phyloP scores from a whole-genome alignment of 1,284 basidiomycete genomes.

The Cronartium quercuum region DNA sequence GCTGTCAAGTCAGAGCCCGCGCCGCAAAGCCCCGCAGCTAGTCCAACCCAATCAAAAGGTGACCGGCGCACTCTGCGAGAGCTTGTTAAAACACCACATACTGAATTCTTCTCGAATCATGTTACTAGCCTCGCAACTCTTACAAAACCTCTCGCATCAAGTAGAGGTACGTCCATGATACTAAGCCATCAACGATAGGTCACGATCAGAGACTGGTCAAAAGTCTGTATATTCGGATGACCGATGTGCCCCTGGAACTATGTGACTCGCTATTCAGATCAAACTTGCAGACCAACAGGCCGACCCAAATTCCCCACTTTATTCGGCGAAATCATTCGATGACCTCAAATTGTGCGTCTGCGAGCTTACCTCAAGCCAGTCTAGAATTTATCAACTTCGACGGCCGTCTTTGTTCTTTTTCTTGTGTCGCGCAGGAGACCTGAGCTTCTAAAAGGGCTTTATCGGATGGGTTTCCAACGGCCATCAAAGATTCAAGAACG shows the following conservation, averaged over 20 bases:
- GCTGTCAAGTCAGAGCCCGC: too few species aligned
- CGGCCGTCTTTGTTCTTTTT: conserved; percentile 3
- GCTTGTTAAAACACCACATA: too few species aligned
- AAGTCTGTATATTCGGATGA: background rate
- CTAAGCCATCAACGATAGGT: background rate
- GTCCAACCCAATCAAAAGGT: background rate
- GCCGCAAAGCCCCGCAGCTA: background rate
- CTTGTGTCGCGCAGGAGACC: conserved; percentile 53
- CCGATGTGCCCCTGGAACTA: background rate
- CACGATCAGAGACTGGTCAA: background rate
- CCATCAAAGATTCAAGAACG: conserved; percentile 99
- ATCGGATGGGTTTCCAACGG: conserved; percentile 91
- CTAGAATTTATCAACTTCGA: background rate
- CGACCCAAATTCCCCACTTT: conserved; percentile 91
- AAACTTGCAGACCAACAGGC: conserved; percentile 95
- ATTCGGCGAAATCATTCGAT: conserved; percentile 89
- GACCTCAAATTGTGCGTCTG: conserved; percentile 90
- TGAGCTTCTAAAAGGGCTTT: conserved; percentile 91
- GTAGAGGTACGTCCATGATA: conserved; percentile 18
- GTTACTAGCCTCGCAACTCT: conserved; percentile 27
- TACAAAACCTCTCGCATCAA: conserved; percentile 37
- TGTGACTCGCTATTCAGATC: conserved; percentile 58
- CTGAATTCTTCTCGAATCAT: background rate
- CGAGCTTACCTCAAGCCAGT: conserved; percentile 47
- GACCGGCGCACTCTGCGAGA: background rate